Evolutionary conservation across 2,329 filamentous ascomycete species (phyloP).

Genomic region (Monilinia polystroma): DNA sequence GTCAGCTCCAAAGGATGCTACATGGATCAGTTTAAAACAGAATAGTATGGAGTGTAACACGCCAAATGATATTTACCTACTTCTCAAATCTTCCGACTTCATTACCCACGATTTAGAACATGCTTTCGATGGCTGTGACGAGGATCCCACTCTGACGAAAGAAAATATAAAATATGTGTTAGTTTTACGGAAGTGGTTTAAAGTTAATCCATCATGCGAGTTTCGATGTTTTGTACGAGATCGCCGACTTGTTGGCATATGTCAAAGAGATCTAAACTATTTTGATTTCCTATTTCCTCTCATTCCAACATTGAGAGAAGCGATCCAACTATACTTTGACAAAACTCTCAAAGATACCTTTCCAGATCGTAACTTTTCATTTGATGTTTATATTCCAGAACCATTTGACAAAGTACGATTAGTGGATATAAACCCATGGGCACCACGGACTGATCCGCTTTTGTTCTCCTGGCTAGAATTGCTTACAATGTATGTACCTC

Average conservation of each 20-base stretch:
- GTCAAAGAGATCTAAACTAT: slow-evolving; percentile 86
- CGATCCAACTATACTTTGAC: slow-evolving; percentile 75
- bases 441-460: slow-evolving; percentile 80
- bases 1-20: slow-evolving; percentile 94
- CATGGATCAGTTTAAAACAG: slow-evolving; percentile 78
- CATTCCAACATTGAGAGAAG: slow-evolving; percentile 62
- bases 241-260: slow-evolving; percentile 75
- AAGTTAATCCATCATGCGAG: slow-evolving; percentile 85
- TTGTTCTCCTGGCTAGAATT: slow-evolving; percentile 90
- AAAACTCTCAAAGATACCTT: slow-evolving; percentile 73
- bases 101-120: slow-evolving; percentile 92
- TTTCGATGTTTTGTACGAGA: slow-evolving; percentile 94
- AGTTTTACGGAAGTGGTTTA: slow-evolving; percentile 83
- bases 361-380: slow-evolving; percentile 78
- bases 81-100: slow-evolving; percentile 93
- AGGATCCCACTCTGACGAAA: slow-evolving; percentile 33
- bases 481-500: slow-evolving; percentile 65
- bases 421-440: slow-evolving; percentile 96
- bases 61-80: slow-evolving; percentile 87
- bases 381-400: slow-evolving; percentile 89
- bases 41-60: slow-evolving; percentile 91
- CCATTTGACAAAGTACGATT: slow-evolving; percentile 61
- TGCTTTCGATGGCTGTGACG: slow-evolving; percentile 74
- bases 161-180: slow-evolving; percentile 53
- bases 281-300: slow-evolving; percentile 75